These are phyloP conservation scores for Solanum virginianum DNA, from an alignment of 257 asterid genomes.

Conservation along the genomic window DNA sequence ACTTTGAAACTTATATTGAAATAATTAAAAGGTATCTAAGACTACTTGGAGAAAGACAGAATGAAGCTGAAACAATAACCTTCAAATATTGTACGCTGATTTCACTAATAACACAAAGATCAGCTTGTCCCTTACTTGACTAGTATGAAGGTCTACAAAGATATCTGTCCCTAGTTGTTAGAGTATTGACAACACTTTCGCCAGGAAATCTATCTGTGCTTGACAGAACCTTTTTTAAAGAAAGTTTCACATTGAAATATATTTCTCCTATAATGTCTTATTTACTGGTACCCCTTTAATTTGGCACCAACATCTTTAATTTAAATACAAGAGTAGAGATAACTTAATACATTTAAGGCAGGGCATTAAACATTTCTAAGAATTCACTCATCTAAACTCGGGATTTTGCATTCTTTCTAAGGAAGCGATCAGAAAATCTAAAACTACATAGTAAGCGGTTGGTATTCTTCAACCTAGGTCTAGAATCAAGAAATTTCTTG, in stretches of 20 bases:
- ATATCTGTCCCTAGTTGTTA: conserved; percentile 44
- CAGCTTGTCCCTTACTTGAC: conserved; percentile 83
- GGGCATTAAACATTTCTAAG: too few relatives aligned
- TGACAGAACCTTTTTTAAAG: not conserved
- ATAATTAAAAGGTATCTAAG: not conserved
- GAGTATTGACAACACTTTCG: conserved; percentile 62
- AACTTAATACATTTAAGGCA: too few relatives aligned
- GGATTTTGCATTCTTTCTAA: too few relatives aligned
- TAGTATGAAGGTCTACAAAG: conserved; percentile 51
- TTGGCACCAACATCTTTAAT: too few relatives aligned
- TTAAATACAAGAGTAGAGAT: too few relatives aligned
- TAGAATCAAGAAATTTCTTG: too few relatives aligned
- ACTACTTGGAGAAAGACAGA: not conserved
- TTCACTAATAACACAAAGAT: conserved; percentile 65
- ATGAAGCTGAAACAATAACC: conserved; percentile 20
- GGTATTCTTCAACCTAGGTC: too few relatives aligned
- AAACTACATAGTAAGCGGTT: too few relatives aligned
- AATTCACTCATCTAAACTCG: too few relatives aligned
- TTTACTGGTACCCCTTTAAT: not conserved
- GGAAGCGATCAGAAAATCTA: too few relatives aligned
- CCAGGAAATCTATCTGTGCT: conserved; percentile 66
- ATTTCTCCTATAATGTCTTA: not conserved
- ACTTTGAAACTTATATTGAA: not conserved
- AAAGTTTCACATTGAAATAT: not conserved
- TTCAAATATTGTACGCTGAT: conserved; percentile 58